Base-by-base conservation (phyloP, 139 green algal species). In the Nannochloris sp. region DNA sequence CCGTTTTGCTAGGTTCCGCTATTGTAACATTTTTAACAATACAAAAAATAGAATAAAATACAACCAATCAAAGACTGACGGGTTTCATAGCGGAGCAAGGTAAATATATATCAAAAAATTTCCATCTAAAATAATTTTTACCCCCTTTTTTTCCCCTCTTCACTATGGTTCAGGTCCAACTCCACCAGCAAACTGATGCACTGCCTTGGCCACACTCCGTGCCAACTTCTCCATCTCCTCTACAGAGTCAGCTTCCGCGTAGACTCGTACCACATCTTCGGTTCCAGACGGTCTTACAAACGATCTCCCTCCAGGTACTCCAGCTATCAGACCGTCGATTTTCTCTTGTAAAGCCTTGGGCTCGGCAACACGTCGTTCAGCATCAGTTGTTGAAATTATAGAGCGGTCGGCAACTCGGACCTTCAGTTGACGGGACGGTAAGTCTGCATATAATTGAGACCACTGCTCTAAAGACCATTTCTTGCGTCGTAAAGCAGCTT, bases 241-340 rank as follows among this genome's bases (percentile, higher is more conserved):
- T 58, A 90, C 80, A 0, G 37, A 92, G 4, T 42, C 61, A 6
- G 92, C 91, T 78, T 99, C 94, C 2, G 91, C 90, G 75, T 98
- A 98, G 51, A 98, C 86, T 1, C 94, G 68, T 67, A 99, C 93
- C 15, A 95, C 86, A 61, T 99, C 89, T 68, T 99, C 93, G 4
- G 94, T 99, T 19, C 94, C 94, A 4, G 83, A 95, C 0, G 93
- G 92, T 23, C 93, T 77, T 60, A 88, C 90, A 82, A 98, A 98
- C 0, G 86, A 73, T 14, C 93, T 85, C 29, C 77, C 62, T 58
- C 47, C n/a, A n/a, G 66, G 47, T 7, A 77, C 70, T n/a, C 48
- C 24, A 1, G 64, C 71, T 14, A 92, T 77, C 0, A 60, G 55
- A 0, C 36, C 66, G 45, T 95, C 83, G 25, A 97, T 92, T 36